Evolutionary conservation across 495 filamentous ascomycete genomes (phyloP).

Genomic region (Penicillium antarcticum): DNA sequence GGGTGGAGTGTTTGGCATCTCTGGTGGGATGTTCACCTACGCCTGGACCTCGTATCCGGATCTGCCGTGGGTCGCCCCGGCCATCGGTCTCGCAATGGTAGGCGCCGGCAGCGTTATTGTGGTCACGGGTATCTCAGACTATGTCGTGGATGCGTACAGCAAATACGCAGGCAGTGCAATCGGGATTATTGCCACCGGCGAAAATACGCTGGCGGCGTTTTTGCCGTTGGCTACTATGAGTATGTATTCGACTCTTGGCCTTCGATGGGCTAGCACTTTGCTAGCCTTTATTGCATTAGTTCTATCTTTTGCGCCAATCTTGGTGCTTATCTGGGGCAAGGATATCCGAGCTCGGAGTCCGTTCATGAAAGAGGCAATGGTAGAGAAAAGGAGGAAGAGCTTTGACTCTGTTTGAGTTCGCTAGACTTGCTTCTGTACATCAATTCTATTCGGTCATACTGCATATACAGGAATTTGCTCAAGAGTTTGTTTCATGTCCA

Average conservation of each 20-base stretch:
- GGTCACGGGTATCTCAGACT: constrained; percentile 18
- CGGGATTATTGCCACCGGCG: constrained; percentile 17
- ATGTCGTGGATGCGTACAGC: constrained; percentile 26
- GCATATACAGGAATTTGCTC: constrained; percentile 4
- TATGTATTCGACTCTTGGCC: constrained; percentile 32
- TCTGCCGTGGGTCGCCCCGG: constrained; percentile 36
- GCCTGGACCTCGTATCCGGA: constrained; percentile 34
- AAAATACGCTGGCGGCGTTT: constrained; percentile 23
- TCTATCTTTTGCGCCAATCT: constrained; percentile 22
- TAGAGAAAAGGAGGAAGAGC: constrained; percentile 24
- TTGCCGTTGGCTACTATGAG: constrained; percentile 28
- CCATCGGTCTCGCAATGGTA: constrained; percentile 36
- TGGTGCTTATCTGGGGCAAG: constrained; percentile 27
- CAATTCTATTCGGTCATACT: background rate
- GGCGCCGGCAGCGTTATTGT: constrained; percentile 21
- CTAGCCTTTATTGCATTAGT: constrained; percentile 28
- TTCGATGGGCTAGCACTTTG: constrained; percentile 35
- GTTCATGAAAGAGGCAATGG: constrained; percentile 35
- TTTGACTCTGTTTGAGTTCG: constrained; percentile 19
- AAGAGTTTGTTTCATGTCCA: background rate
- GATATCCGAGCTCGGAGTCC: constrained; percentile 29
- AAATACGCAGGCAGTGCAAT: constrained; percentile 25
- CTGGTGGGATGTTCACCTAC: constrained; percentile 39
- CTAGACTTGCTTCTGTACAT: background rate
- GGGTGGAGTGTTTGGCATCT: constrained; percentile 28